phyloP scores from a whole-genome alignment of 2,329 filamentous ascomycete genomes.

The Xylaria sp. region DNA sequence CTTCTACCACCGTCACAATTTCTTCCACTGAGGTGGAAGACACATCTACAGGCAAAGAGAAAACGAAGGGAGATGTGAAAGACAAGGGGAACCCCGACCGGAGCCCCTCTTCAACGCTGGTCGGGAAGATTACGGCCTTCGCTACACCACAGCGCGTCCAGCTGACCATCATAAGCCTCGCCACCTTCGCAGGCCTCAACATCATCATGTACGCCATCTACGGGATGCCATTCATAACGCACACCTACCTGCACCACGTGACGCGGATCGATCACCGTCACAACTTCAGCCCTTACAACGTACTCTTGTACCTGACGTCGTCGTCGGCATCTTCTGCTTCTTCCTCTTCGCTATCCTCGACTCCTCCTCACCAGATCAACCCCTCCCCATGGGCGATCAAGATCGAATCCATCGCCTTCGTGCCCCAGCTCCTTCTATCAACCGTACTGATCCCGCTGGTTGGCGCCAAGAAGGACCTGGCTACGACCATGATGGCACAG shows the following conservation, averaged over 20 bases:
- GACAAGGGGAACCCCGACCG: not conserved
- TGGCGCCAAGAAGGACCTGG: conserved; percentile 83
- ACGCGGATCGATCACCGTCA: conserved; percentile 95
- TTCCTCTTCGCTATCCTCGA: conserved; percentile 37
- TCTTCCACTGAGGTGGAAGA: not conserved
- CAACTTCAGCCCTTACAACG: conserved; percentile 98
- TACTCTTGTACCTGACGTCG: conserved; percentile 86
- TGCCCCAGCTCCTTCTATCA: conserved; percentile 86
- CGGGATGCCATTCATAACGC: conserved; percentile 81
- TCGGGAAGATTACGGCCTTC: conserved; percentile 54
- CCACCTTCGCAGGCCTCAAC: conserved; percentile 80
- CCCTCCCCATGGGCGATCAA: conserved; percentile 45
- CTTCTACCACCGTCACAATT: not conserved
- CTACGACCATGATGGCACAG: conserved; percentile 89
- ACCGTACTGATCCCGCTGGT: conserved; percentile 79
- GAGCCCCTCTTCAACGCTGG: conserved; percentile 40
- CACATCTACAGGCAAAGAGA: not conserved
- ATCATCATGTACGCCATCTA: conserved; percentile 83
- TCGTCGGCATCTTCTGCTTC: conserved; percentile 53
- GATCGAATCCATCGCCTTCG: conserved; percentile 85
- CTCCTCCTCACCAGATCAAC: not conserved
- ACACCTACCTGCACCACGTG: conserved; percentile 94
- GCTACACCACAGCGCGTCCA: conserved; percentile 65
- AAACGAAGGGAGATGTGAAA: conserved; percentile 11
- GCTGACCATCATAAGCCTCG: conserved; percentile 72